These are phyloP conservation scores for Apiospora phragmitis DNA, from an alignment of 2,329 filamentous ascomycete species.

Conservation along the genomic window DNA sequence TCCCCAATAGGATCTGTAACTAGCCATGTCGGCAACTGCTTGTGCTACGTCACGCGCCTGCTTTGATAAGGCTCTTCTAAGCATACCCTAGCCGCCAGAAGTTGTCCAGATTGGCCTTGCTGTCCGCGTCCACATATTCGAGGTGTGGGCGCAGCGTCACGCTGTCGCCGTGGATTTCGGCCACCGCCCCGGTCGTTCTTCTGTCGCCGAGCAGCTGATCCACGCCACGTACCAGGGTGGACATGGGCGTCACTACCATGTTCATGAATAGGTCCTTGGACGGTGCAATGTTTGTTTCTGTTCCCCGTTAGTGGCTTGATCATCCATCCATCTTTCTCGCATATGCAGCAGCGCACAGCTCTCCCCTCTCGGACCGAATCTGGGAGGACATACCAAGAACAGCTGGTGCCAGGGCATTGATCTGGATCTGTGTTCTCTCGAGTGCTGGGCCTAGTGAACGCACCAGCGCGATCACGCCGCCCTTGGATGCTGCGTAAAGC, in stretches of 20 bases:
- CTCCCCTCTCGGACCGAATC: background rate
- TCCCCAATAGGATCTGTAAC: background rate
- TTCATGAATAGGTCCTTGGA: constrained; percentile 42
- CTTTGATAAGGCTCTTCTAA: background rate
- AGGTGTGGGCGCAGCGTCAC: constrained; percentile 46
- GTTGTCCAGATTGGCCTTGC: constrained; percentile 44
- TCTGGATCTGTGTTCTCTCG: constrained; percentile 43
- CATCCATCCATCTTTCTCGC: too few species aligned
- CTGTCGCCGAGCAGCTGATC: constrained; percentile 41
- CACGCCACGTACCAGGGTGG: constrained; percentile 45
- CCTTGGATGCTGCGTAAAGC: constrained; percentile 49
- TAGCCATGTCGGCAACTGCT: background rate
- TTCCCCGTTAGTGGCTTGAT: background rate
- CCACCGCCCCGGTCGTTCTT: constrained; percentile 43
- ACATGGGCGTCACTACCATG: constrained; percentile 53
- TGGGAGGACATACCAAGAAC: constrained; percentile 42
- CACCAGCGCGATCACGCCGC: constrained; percentile 49
- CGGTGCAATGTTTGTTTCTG: constrained; percentile 48
- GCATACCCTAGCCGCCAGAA: constrained; percentile 50
- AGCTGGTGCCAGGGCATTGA: constrained; percentile 52
- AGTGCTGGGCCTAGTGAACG: constrained; percentile 45
- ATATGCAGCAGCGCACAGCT: background rate
- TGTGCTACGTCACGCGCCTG: background rate
- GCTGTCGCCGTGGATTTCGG: constrained; percentile 51
- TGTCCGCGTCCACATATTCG: constrained; percentile 49